Conservation (phyloP, 192 early-diverging fungal genomes). For the Podila clonocystis region DNA sequence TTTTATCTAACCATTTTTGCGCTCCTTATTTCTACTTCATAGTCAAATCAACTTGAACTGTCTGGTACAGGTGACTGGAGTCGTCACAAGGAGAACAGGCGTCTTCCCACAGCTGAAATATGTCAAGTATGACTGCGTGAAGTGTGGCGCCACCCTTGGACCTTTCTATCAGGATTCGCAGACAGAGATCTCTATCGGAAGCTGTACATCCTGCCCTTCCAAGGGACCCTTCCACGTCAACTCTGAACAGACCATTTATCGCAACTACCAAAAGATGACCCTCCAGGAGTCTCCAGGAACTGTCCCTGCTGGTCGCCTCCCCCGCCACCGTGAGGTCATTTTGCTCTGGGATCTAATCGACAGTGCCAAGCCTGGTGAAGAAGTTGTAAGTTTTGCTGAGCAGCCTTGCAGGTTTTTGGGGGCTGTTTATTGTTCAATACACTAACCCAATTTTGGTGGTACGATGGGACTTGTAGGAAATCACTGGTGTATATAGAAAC, state of each 20-base stretch:
- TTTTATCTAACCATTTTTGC: background rate
- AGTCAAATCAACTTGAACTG: slow-evolving; percentile 93
- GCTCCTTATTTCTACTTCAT: background rate
- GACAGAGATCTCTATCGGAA: slow-evolving; percentile 83
- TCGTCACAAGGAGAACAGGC: slow-evolving; percentile 91
- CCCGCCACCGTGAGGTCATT: slow-evolving; percentile 93
- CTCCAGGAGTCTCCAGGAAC: slow-evolving; percentile 96
- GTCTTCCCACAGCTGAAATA: slow-evolving; percentile 98
- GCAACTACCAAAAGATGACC: slow-evolving; percentile 97
- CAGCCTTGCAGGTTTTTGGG: background rate
- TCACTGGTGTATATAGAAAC: slow-evolving; percentile 96
- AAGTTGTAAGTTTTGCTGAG: slow-evolving; percentile 69
- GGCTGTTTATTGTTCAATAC: background rate
- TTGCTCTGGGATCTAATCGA: slow-evolving; percentile 97
- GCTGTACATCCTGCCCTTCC: slow-evolving; percentile 89
- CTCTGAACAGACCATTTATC: slow-evolving; percentile 95
- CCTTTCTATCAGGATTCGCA: slow-evolving; percentile 95
- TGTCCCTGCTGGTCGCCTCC: slow-evolving; percentile 93
- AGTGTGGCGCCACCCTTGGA: slow-evolving; percentile 91
- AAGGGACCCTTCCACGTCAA: slow-evolving; percentile 94
- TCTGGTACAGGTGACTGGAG: slow-evolving; percentile 89
- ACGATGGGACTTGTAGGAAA: slow-evolving; percentile 59
- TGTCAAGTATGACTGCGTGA: slow-evolving; percentile 95
- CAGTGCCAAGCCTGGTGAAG: slow-evolving; percentile 94
- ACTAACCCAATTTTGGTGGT: background rate